phyloP scores from a whole-genome alignment of 192 early-diverging fungal species.

The Glomus cerebriforme region DNA sequence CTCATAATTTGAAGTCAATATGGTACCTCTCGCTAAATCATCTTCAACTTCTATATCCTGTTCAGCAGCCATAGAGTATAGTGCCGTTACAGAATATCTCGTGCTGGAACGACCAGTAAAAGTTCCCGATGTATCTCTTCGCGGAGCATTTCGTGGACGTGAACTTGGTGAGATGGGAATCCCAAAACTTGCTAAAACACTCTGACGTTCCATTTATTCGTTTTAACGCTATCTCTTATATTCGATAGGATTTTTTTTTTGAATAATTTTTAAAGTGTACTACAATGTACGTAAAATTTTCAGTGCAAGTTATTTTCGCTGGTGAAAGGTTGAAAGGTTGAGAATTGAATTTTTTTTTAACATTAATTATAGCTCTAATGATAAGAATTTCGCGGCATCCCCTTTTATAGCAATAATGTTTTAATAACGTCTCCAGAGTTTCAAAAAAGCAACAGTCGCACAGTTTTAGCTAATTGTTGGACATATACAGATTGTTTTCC shows the following conservation, averaged over 20 bases:
- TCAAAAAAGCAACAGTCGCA: background rate
- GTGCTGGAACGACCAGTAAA: slow-evolving; percentile 59
- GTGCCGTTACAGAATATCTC: slow-evolving; percentile 69
- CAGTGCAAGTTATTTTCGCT: background rate
- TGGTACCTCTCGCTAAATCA: slow-evolving; percentile 83
- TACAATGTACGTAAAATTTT: background rate
- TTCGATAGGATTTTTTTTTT: background rate
- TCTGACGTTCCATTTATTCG: slow-evolving; percentile 1
- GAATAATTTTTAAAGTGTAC: background rate
- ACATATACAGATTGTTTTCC: background rate
- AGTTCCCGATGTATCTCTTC: slow-evolving; percentile 27
- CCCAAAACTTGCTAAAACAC: slow-evolving; percentile 31
- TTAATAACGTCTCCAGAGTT: background rate
- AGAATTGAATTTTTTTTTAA: background rate
- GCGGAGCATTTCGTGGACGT: background rate
- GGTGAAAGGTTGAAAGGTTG: background rate
- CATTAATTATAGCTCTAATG: background rate
- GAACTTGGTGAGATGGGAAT: slow-evolving; percentile 11
- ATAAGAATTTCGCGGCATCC: background rate
- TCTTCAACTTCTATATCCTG: slow-evolving; percentile 92
- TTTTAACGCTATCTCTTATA: background rate
- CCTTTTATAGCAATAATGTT: background rate
- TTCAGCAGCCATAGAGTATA: slow-evolving; percentile 85
- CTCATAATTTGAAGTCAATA: background rate
- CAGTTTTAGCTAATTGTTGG: background rate